Base-by-base conservation (phyloP, 495 filamentous ascomycete genomes). In the Hapsidospora chrysogenum region DNA sequence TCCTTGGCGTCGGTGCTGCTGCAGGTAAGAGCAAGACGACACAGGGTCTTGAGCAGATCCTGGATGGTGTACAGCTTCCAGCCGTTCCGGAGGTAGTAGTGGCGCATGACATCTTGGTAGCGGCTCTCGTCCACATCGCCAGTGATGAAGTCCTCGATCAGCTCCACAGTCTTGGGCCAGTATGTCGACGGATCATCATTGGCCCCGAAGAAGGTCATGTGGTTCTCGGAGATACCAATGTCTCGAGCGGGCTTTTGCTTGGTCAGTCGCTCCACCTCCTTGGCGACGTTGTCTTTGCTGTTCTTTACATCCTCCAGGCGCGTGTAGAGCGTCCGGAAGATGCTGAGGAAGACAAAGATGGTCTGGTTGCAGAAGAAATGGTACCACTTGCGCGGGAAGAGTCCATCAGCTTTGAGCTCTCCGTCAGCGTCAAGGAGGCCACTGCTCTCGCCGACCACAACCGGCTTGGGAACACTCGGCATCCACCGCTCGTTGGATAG, bases 31-130 rank as follows among this genome's bases (percentile, higher is more conserved):
- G 75, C 81, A 36, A 81, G 79, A 33, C 84, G 77, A 27, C 76
- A 68, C 32, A 93, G 74, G 1, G 74, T 71, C 39, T 68, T 66
- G 36, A 94, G 68, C 31, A 95, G 72, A 47, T 87, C 83, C 42
- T 85, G 80, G 42, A 95, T 73, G 28, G 79, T 79, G 56, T 95
- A 95, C 13, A 99, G 55, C 40, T 79, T 78, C 73, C 85, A 96
- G 14, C 92, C 92, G 43, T 71, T 74, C 52, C 75, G 73, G 36
- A 96, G 64, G 52, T 94, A 96, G 49, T 77, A 92, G 38, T 78
- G 80, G 4, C 92, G 77, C 14, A 99, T 66, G 4, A 78, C 78
- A 45, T 95, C 89, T 48, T 99, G 87, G 33, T 92, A 78, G 17
- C 78, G 70, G 22, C 58, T 58, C 43, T 81, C 69, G 29, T 96